Evolutionary conservation across 805 yeast genomes (phyloP), one percentile per base, ranked within the genome.

Genomic region (Ogataea saltuana): DNA sequence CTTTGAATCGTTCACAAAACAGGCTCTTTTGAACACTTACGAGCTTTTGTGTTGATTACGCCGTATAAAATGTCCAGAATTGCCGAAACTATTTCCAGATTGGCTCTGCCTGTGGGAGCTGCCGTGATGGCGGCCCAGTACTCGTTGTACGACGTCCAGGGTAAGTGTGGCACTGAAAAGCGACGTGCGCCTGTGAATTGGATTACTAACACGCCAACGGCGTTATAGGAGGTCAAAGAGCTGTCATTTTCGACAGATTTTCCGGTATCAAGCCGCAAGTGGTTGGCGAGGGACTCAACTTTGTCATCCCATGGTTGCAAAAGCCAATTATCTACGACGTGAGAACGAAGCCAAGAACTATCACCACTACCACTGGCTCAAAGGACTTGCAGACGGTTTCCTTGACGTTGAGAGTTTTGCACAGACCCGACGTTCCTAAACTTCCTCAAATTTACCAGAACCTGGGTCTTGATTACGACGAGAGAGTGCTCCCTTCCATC

Each of bases 321-420:
- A 83, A 80, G 63, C 95, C 98, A 3, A 76, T 93, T 38, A 70
- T 88, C 13, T 93, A 78, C 65, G 99, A 93, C 64, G 96, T 93
- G 21, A 78, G 97, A 62, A 90, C 97, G n/a, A 85, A 81, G 61
- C 98, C 99, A 26, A 83, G 93, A 68, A 87, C 85, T 55, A 90
- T 93, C 59, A 81, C 95, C 33, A 85, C 98, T 17, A 87, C 89
- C 51, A 93, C 99, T 1, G 99, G 99, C 27, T 88, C 97, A 18
- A 93, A 91, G 69, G 99, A 93, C 70, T 75, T 93, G 68, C 99
- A 93, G 69, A 91, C 85, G 76, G 99, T 93, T 27, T 83, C 95
- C 8, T 72, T 93, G 63, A 93, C 98, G 3, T 74, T 93, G 61
- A 80, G 99, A 60, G 96, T 93, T 33, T 74, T 93, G 55, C 96